A percentile compares a stretch with the other conserved stretches of the same genome.
phyloP scores from a whole-genome alignment of 768 basidiomycete species.

The Chlorophyllum brunneum region DNA sequence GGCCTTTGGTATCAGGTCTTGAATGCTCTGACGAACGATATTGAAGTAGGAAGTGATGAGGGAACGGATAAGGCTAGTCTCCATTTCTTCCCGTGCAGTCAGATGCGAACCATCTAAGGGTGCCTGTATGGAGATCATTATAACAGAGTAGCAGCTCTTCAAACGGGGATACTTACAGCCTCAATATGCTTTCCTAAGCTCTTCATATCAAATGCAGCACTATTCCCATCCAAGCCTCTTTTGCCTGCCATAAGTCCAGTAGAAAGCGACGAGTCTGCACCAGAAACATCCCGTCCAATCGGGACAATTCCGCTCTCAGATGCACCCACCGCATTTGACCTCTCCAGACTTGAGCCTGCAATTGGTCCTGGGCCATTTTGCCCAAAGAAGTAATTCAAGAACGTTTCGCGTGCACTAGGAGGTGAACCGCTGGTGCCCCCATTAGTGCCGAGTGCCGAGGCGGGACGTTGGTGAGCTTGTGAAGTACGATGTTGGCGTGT shows the following conservation, averaged over 20 bases:
- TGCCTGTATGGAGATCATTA: slow-evolving; percentile 34
- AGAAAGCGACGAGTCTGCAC: slow-evolving; percentile 43
- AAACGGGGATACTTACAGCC: slow-evolving; percentile 60
- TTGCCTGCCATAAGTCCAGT: slow-evolving; percentile 67
- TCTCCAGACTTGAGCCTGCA: slow-evolving; percentile 49
- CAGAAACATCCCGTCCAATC: slow-evolving; percentile 64
- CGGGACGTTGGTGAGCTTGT: slow-evolving; percentile 10
- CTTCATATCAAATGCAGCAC: slow-evolving; percentile 97
- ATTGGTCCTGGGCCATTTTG: slow-evolving; percentile 80
- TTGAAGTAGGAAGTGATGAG: slow-evolving; percentile 94
- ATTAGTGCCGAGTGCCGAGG: neutral
- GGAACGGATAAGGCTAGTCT: slow-evolving; percentile 90
- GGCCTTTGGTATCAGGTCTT: slow-evolving; percentile 95
- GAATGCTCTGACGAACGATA: slow-evolving; percentile 94
- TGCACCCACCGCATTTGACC: slow-evolving; percentile 18
- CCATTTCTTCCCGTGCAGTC: slow-evolving; percentile 90
- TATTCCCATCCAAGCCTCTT: slow-evolving; percentile 65
- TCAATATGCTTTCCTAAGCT: slow-evolving; percentile 97
- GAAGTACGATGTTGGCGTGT: slow-evolving; percentile 22
- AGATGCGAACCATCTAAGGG: slow-evolving; percentile 60
- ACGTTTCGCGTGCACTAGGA: slow-evolving; percentile 78
- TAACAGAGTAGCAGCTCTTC: slow-evolving; percentile 8
- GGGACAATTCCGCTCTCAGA: slow-evolving; percentile 31
- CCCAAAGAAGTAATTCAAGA: slow-evolving; percentile 98
- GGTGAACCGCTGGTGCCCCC: slow-evolving; percentile 18